phyloP scores from a whole-genome alignment of 1,139 yeast genomes.

The Diutina scorzettiae region DNA sequence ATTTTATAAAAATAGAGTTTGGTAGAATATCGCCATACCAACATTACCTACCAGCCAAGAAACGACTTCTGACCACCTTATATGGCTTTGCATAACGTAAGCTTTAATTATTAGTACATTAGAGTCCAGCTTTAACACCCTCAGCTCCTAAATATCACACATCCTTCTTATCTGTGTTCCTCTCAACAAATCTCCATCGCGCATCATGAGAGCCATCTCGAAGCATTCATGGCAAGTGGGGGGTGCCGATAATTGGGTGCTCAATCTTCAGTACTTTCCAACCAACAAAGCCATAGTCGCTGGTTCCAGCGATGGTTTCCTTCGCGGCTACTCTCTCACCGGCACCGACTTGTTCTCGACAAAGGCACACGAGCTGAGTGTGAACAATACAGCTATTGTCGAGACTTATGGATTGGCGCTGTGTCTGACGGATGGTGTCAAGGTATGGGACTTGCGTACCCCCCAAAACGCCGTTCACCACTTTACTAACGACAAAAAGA shows the following conservation, averaged over 20 bases:
- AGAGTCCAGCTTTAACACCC: no score
- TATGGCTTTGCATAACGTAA: no score
- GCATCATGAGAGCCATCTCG: slow-evolving; percentile 1
- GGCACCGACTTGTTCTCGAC: neutral
- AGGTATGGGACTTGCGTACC: slow-evolving; percentile 52
- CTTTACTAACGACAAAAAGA: slow-evolving; percentile 28
- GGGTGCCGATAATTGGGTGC: slow-evolving; percentile 3
- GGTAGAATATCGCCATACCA: no score
- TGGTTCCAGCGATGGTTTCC: neutral
- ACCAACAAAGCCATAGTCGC: neutral
- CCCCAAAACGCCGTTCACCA: slow-evolving; percentile 16
- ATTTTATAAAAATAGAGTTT: no score
- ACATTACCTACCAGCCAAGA: no score
- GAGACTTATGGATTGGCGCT: slow-evolving; percentile 19
- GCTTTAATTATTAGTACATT: no score
- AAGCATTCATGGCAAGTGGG: slow-evolving; percentile 3
- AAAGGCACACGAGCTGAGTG: slow-evolving; percentile 28
- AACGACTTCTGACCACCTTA: no score
- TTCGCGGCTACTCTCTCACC: neutral
- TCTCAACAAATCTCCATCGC: no score
- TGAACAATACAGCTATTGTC: slow-evolving; percentile 19
- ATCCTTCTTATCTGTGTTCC: no score
- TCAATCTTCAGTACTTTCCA: neutral
- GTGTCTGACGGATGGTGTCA: slow-evolving; percentile 50
- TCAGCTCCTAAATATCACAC: no score